Conservation (phyloP, 2,329 filamentous ascomycete genomes). For the Ophiostoma sp. region DNA sequence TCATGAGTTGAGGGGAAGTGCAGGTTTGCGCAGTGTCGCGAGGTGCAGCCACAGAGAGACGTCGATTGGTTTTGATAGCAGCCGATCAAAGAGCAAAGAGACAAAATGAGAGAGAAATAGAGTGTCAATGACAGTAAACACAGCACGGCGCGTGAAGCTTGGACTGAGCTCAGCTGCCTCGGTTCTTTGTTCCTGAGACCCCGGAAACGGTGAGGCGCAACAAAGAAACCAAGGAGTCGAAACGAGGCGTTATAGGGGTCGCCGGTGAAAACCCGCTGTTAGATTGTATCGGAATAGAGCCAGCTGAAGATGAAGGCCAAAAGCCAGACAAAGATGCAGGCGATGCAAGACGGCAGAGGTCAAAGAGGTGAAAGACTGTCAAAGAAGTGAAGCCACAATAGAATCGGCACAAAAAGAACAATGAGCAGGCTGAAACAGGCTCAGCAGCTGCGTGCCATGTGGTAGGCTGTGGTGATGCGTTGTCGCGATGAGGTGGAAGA, state of each 20-base stretch:
- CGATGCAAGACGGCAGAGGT: background rate
- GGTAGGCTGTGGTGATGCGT: background rate
- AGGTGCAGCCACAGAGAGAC: background rate
- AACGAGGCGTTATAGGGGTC: background rate
- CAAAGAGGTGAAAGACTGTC: background rate
- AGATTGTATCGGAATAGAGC: background rate
- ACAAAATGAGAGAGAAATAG: background rate
- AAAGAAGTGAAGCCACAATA: conserved; percentile 4
- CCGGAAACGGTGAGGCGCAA: conserved; percentile 11
- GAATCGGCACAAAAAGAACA: background rate
- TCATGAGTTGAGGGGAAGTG: background rate
- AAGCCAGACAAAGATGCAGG: background rate
- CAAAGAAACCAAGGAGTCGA: background rate
- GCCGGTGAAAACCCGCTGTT: background rate
- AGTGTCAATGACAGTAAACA: background rate
- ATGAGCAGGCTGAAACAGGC: background rate
- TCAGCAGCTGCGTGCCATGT: background rate
- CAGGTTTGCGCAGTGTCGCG: background rate
- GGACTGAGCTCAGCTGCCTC: background rate
- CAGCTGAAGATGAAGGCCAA: background rate
- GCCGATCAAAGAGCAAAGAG: background rate
- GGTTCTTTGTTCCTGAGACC: background rate
- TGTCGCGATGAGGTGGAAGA: conserved; percentile 1
- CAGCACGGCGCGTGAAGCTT: background rate
- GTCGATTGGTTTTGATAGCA: background rate